Conservation (phyloP, 176 grass and related monocot genomes). For the Ampelocalamus luodianensis region DNA sequence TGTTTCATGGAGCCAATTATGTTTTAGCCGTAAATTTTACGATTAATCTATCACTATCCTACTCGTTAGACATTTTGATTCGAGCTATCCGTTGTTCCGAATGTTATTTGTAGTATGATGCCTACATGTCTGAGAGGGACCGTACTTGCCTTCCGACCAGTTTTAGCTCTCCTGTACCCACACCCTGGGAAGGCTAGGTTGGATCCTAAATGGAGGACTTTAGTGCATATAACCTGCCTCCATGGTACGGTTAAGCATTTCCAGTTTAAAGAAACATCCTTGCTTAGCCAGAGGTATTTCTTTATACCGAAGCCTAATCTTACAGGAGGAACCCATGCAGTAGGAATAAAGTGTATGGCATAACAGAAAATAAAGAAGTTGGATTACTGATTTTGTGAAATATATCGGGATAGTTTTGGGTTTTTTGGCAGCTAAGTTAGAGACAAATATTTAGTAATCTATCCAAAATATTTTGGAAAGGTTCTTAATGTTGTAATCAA, state of each 20-base stretch:
- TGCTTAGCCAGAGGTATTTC: constrained; percentile 51
- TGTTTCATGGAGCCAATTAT: not conserved
- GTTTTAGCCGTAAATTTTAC: not conserved
- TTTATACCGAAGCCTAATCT: constrained; percentile 9
- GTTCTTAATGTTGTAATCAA: not conserved
- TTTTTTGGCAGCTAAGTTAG: not conserved
- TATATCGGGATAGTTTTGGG: not conserved
- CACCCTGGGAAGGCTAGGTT: constrained; percentile 38
- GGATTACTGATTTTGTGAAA: not conserved
- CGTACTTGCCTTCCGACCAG: constrained; percentile 8
- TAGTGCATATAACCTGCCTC: constrained; percentile 37
- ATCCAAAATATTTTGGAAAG: not conserved
- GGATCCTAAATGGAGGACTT: constrained; percentile 40
- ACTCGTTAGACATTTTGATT: not conserved
- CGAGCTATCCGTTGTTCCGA: not conserved
- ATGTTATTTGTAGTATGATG: constrained; percentile 53
- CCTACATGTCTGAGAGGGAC: constrained; percentile 42
- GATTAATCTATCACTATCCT: not conserved
- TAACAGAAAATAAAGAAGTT: not conserved
- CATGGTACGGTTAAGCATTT: constrained; percentile 14
- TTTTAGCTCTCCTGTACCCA: constrained; percentile 39
- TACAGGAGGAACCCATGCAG: constrained; percentile 1
- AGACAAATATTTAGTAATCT: constrained; percentile 13
- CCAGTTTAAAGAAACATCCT: constrained; percentile 24
- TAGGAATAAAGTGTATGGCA: not conserved